Percentiles rank a stretch among this genome's conserved stretches.
phyloP scores from a whole-genome alignment of 2,329 filamentous ascomycete genomes.

The Nigrospora osmanthi region DNA sequence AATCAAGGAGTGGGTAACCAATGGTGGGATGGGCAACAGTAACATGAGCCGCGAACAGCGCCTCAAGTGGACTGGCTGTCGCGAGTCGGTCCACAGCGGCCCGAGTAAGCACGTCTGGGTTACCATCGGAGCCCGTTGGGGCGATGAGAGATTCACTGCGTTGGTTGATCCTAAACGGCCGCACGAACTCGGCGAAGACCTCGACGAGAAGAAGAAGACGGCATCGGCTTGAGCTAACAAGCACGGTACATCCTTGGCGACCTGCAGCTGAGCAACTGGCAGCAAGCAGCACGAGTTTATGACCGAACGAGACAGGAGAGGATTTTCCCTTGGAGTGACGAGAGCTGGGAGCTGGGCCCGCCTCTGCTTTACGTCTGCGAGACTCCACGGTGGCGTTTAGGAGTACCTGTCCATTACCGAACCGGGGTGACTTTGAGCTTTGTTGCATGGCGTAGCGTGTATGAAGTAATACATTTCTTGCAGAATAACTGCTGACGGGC shows the following conservation, averaged over 20 bases:
- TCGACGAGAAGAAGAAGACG: conserved; percentile 29
- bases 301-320: too few relatives aligned
- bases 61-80: conserved; percentile 49
- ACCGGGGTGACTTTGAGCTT: not conserved
- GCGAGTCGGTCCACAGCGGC: conserved; percentile 45
- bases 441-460: conserved; percentile 13
- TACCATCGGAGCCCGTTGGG: conserved; percentile 55
- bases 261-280: too few relatives aligned
- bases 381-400: conserved; percentile 11
- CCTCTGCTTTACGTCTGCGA: conserved; percentile 6
- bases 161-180: conserved; percentile 48
- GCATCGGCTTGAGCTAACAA: conserved; percentile 2
- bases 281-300: too few relatives aligned
- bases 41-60: conserved; percentile 47
- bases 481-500: not conserved
- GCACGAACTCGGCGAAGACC: conserved; percentile 44
- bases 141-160: conserved; percentile 47
- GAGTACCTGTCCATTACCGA: conserved; percentile 6
- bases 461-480: conserved; percentile 8
- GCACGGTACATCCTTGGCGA: too few relatives aligned
- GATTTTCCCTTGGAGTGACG: too few relatives aligned
- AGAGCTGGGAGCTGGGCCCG: too few relatives aligned
- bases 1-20: conserved; percentile 62
- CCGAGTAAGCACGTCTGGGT: conserved; percentile 62
- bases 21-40: conserved; percentile 63